These are phyloP conservation scores for Hymenoscyphus scutula DNA, from an alignment of 2,329 filamentous ascomycete genomes.

Conservation along the genomic window DNA sequence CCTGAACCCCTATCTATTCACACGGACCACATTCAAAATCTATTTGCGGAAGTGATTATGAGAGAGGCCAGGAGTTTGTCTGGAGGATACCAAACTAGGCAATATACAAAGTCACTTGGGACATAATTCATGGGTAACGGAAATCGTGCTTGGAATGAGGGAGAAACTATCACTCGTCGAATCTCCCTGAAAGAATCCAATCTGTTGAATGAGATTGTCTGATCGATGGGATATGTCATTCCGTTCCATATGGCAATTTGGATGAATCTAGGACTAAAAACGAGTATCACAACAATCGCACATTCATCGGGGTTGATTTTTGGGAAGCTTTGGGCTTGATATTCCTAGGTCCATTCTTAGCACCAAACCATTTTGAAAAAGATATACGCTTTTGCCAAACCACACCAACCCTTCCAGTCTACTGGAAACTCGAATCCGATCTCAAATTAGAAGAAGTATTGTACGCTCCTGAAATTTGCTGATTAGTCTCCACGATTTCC, in stretches of 20 bases:
- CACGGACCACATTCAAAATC: conserved; percentile 13
- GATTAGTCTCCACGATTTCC: conserved; percentile 4
- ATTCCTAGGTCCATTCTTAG: neutral
- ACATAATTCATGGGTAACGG: too few species aligned
- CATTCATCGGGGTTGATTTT: neutral
- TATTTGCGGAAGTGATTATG: neutral
- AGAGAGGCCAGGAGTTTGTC: neutral
- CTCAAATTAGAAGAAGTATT: neutral
- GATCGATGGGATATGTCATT: neutral
- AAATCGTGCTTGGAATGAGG: too few species aligned
- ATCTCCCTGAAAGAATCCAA: too few species aligned
- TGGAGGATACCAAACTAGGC: too few species aligned
- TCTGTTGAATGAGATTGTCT: too few species aligned
- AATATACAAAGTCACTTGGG: too few species aligned
- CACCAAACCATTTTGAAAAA: neutral
- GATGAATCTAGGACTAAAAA: neutral
- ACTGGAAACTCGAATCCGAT: neutral
- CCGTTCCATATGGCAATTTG: neutral
- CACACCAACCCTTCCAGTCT: neutral
- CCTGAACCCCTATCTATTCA: neutral
- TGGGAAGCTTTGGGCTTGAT: neutral
- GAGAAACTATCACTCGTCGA: too few species aligned
- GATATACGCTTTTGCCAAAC: neutral
- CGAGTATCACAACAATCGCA: neutral
- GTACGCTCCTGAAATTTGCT: neutral